Base-by-base conservation (phyloP, 2,329 filamentous ascomycete genomes). In the Ceratocystis eucalypticola region DNA sequence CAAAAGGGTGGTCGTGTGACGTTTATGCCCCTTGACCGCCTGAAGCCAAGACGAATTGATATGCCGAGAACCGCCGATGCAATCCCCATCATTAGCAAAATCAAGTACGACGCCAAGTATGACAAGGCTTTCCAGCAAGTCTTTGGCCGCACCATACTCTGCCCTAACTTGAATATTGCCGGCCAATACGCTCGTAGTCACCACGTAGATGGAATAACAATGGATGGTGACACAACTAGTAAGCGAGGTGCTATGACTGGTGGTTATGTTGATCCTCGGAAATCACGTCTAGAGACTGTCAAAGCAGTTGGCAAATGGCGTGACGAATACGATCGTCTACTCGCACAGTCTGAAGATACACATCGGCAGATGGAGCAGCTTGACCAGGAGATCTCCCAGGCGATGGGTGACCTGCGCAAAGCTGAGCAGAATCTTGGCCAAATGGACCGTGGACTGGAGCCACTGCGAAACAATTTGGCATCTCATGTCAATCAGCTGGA, bases 231-330 rank as follows among this genome's bases (percentile, higher is more conserved):
- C 75, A 90, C 90, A 41, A 92, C 91, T 1, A 95, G 96, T 77
- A 96, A 95, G 77, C 88, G 93, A 71, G 94, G 94, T 76, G 93
- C 92, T 15, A 85, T 99, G 79, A 96, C 91, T 62, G 94, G 94
- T 79, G 94, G 94, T 71, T 99, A 88, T 73, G 88, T 96, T 69
- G 94, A 99, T 73, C 84, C 88, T 10, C 84, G 88, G 44, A 88
- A 87, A 70, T 97, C 93, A 1, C 87, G 93, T 25, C 80, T 97
- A n/a, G 88, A 93, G 71, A 91, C 88, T 33, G 88, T 96, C 37
- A 87, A 87, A 68, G 81, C 84, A 4, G 84, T 93, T 41, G 84
- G 86, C 66, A 87, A 85, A 71, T 90, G 88, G 80, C 85, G 91
- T 45, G 82, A 86, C 63, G 86, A 90, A 72, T 88, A 84, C 70